Evolutionary conservation across 768 basidiomycete genomes (phyloP).

Genomic region (Sistotremastrum suecicum): DNA sequence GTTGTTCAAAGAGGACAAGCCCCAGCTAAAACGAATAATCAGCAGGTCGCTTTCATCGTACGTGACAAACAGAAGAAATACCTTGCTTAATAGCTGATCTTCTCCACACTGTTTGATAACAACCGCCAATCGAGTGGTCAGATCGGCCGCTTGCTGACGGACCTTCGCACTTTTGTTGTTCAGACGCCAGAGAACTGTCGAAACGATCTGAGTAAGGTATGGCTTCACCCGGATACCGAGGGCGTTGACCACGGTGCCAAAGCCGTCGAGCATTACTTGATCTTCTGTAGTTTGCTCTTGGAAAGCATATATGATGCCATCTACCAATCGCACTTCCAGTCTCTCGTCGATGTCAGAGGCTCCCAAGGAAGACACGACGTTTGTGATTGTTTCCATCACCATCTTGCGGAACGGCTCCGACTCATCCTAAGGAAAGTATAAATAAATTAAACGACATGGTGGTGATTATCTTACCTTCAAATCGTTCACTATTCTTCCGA

Average conservation of each 20-base stretch:
- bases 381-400: conserved; percentile 99
- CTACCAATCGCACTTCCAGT: conserved; percentile 85
- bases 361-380: conserved; percentile 83
- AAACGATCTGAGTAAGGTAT: conserved; percentile 96
- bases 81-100: conserved; percentile 84
- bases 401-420: conserved; percentile 93
- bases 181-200: conserved; percentile 95
- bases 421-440: conserved; percentile 30
- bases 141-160: conserved; percentile 96
- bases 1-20: conserved; percentile 92
- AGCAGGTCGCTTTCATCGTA: neutral
- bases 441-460: neutral
- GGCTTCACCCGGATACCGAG: conserved; percentile 92
- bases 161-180: conserved; percentile 99
- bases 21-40: conserved; percentile 35
- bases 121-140: conserved; percentile 88
- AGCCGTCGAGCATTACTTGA: conserved; percentile 97
- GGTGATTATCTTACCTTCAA: conserved; percentile 35
- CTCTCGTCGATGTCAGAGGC: conserved; percentile 98
- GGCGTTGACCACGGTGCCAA: conserved; percentile 94
- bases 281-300: conserved; percentile 99
- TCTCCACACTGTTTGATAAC: conserved; percentile 99
- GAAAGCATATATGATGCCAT: conserved; percentile 99
- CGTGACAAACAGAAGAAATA: neutral
- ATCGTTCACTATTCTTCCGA: conserved; percentile 77